Percentiles rank a stretch among this genome's conserved stretches.
phyloP scores from a whole-genome alignment of 2,329 filamentous ascomycete species.

The Clonostachys sp. region DNA sequence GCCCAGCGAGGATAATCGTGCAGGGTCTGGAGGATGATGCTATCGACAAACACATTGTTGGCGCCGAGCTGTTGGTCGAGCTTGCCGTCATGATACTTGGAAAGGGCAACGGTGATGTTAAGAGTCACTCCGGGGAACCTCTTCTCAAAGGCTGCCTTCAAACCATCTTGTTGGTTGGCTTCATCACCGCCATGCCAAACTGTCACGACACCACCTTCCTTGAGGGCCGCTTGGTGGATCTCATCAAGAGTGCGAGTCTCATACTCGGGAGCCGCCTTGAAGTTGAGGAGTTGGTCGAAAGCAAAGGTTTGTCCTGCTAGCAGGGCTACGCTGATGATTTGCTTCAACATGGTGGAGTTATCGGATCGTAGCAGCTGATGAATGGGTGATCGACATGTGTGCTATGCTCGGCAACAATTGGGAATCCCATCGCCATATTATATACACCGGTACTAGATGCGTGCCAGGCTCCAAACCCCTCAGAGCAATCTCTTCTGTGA shows the following conservation, averaged over 20 bases:
- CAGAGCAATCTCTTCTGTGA: too few relatives aligned
- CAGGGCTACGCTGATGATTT: too few relatives aligned
- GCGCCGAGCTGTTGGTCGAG: slow-evolving; percentile 38
- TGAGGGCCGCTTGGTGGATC: slow-evolving; percentile 81
- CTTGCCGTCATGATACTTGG: slow-evolving; percentile 46
- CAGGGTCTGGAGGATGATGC: slow-evolving; percentile 41
- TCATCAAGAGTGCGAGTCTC: slow-evolving; percentile 51
- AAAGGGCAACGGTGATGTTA: slow-evolving; percentile 49
- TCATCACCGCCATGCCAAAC: slow-evolving; percentile 46
- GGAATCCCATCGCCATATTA: too few relatives aligned
- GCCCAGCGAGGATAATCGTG: slow-evolving; percentile 50
- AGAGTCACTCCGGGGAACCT: slow-evolving; percentile 44
- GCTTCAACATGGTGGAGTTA: too few relatives aligned
- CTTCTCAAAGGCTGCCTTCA: slow-evolving; percentile 37
- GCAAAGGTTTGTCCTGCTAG: too few relatives aligned
- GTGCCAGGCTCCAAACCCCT: too few relatives aligned
- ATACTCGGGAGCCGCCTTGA: slow-evolving; percentile 8
- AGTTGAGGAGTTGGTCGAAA: slow-evolving; percentile 13
- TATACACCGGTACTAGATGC: too few relatives aligned
- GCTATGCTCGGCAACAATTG: too few relatives aligned
- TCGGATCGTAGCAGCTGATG: too few relatives aligned
- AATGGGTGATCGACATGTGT: too few relatives aligned
- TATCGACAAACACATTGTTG: slow-evolving; percentile 35
- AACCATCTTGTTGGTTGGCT: slow-evolving; percentile 23
- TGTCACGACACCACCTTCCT: slow-evolving; percentile 38